Evolutionary conservation across 768 basidiomycete species (phyloP).

Genomic region (Kwoniella bestiolae): DNA sequence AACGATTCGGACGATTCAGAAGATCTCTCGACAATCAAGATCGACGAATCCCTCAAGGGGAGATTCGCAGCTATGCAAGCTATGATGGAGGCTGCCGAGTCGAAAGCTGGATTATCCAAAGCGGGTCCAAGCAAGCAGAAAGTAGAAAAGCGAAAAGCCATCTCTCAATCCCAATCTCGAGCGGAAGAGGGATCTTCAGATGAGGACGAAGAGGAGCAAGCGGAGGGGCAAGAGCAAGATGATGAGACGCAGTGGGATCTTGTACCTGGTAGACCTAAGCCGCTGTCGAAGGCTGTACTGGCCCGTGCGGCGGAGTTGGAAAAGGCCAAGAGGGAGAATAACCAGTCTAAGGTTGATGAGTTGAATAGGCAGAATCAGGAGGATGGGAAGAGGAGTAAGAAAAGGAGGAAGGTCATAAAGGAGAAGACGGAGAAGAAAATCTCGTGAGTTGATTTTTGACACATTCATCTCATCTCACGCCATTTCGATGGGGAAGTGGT

Average conservation of each 20-base stretch:
- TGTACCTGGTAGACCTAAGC: slow-evolving; percentile 5
- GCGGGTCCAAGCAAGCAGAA: slow-evolving; percentile 14
- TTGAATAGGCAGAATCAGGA: not conserved
- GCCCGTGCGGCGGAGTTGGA: slow-evolving; percentile 15
- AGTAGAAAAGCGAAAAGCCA: slow-evolving; percentile 15
- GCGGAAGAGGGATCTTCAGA: not conserved
- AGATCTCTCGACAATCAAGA: slow-evolving; percentile 13
- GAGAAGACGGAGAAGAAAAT: slow-evolving; percentile 14
- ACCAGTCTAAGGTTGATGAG: not conserved
- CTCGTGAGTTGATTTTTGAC: slow-evolving; percentile 8
- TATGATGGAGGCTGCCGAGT: slow-evolving; percentile 30
- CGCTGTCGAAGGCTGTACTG: slow-evolving; percentile 19
- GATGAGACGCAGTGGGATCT: slow-evolving; percentile 33
- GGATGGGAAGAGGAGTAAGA: slow-evolving; percentile 24
- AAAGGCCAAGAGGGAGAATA: slow-evolving; percentile 5
- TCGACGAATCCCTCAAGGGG: slow-evolving; percentile 11
- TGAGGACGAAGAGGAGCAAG: not conserved
- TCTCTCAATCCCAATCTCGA: too few species aligned
- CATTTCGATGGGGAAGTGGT: not conserved
- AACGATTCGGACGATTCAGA: slow-evolving; percentile 24
- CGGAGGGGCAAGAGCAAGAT: slow-evolving; percentile 7
- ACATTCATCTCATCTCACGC: not conserved
- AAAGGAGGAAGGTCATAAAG: slow-evolving; percentile 21
- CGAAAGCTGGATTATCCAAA: not conserved
- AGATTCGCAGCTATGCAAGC: slow-evolving; percentile 22